Base-by-base conservation (phyloP, 2,329 filamentous ascomycete genomes). In the Aspergillus sp. region DNA sequence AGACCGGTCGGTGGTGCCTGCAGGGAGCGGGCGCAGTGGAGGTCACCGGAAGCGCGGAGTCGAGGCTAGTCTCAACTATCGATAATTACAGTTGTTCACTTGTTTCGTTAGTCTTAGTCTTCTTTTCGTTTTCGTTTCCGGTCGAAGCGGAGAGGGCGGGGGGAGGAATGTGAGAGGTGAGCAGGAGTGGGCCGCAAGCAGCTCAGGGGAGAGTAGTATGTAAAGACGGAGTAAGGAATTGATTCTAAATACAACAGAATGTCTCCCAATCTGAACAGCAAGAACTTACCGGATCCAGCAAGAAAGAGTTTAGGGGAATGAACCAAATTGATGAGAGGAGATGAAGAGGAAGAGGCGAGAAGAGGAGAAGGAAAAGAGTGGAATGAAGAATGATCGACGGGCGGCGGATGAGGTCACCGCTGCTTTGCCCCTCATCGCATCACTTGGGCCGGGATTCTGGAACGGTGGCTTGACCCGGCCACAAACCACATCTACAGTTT, bases 11-110 rank as follows among this genome's bases (percentile, higher is more conserved):
- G 36, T 39, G 29, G 36, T 39, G 29, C 20, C 31, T 39, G 58
- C 22, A 39, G 55, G 22, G 42, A 26, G 36, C 16, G 31, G 46
- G 22, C 10, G 36, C 31, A 14, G 53, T 57, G 57, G 55, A 60
- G 53, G 52, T 18, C 47, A 49, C 50, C 53, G 53, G 60, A 60
- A 58, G 54, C 52, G 59, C 55, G 50, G 54, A 54, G 52, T 20
- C 20, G 12, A 18, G 42, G 26, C 58, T 55, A 60, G 56, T 51
- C 16, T 16, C 42, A 39, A 45, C 54, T 58, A 52, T 62, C 20
- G 56, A 16, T 29, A 9, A 29, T 31, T 16, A 24, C 46, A 52
- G 46, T 57, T 47, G 52, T 55, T 54, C 36, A 6, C 14, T 42
- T 16, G 36, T 42, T 14, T 42, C 36, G 16, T 14, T 49, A 45